Evolutionary conservation across 768 basidiomycete genomes (phyloP).

Genomic region (Coprinellus micaceus): DNA sequence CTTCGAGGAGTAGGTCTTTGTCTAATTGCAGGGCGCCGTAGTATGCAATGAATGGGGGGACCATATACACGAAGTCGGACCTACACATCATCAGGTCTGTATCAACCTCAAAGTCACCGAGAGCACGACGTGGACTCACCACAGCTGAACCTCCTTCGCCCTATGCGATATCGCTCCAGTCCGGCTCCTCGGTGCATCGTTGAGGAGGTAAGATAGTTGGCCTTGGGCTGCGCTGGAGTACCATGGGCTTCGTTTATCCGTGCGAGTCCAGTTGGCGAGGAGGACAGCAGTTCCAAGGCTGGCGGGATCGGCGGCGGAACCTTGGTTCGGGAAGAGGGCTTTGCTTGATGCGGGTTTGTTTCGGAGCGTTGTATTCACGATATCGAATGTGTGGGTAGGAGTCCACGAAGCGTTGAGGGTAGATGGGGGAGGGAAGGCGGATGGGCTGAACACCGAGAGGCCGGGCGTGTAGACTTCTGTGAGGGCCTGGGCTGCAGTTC

Average conservation of each 20-base stretch:
- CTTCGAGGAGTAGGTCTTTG: conserved; percentile 36
- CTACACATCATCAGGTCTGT: conserved; percentile 21
- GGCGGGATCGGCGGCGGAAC: conserved; percentile 60
- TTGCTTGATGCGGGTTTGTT: conserved; percentile 33
- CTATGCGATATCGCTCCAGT: conserved; percentile 62
- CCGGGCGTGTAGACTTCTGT: conserved; percentile 48
- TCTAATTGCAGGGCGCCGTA: conserved; percentile 48
- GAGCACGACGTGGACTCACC: conserved; percentile 28
- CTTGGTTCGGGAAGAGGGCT: conserved; percentile 42
- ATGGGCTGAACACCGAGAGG: conserved; percentile 46
- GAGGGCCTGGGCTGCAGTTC: conserved; percentile 54
- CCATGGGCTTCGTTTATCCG: conserved; percentile 25
- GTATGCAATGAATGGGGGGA: conserved; percentile 64
- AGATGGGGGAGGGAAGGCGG: conserved; percentile 39
- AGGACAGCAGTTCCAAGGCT: conserved; percentile 55
- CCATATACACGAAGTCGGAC: conserved; percentile 62
- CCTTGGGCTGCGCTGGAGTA: conserved; percentile 40
- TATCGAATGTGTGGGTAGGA: neutral
- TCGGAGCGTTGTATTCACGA: conserved; percentile 30
- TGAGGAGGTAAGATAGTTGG: conserved; percentile 48
- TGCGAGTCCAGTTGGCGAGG: conserved; percentile 50
- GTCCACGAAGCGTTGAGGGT: conserved; percentile 14
- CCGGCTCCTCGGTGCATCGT: conserved; percentile 37
- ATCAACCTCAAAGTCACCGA: neutral
- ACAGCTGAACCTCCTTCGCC: conserved; percentile 48